These are phyloP conservation scores for Aspergillus sparsus DNA, from an alignment of 495 filamentous ascomycete genomes.

Conservation along the genomic window DNA sequence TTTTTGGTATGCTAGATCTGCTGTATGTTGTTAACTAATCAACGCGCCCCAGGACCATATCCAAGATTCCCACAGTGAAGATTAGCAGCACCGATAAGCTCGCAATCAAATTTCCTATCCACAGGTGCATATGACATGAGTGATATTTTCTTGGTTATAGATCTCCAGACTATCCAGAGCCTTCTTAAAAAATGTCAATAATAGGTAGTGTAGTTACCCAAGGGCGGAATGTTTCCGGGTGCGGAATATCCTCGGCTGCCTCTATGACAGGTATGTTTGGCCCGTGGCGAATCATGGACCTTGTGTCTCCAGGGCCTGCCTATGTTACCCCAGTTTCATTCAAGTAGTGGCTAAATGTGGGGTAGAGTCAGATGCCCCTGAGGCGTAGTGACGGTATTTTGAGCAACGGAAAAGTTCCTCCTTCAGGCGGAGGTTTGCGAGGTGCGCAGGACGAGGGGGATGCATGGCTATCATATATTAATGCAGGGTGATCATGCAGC, in stretches of 20 bases:
- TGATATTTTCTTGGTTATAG: too few species aligned
- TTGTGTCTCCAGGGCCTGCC: neutral
- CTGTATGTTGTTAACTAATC: too few species aligned
- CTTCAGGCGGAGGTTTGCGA: conserved; percentile 9
- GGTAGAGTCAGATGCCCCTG: neutral
- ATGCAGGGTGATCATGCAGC: neutral
- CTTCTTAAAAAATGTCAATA: too few species aligned
- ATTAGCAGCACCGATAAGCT: too few species aligned
- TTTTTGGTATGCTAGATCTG: too few species aligned
- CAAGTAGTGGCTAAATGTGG: neutral
- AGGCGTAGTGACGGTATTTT: neutral
- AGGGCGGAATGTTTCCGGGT: conserved; percentile 21
- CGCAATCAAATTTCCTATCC: too few species aligned
- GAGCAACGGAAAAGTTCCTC: conserved; percentile 21
- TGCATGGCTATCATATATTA: conserved; percentile 4
- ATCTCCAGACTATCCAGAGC: too few species aligned
- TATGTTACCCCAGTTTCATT: conserved; percentile 13
- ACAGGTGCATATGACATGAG: too few species aligned
- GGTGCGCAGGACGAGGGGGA: neutral
- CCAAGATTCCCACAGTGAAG: too few species aligned
- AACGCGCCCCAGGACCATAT: too few species aligned
- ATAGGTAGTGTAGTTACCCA: too few species aligned
- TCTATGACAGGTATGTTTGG: neutral
- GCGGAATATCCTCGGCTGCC: conserved; percentile 20
- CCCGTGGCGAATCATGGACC: conserved; percentile 8